Evolutionary conservation across 1,139 yeast species (phyloP), one percentile per base, ranked within the genome.

Genomic region (Meyerozyma sp.): DNA sequence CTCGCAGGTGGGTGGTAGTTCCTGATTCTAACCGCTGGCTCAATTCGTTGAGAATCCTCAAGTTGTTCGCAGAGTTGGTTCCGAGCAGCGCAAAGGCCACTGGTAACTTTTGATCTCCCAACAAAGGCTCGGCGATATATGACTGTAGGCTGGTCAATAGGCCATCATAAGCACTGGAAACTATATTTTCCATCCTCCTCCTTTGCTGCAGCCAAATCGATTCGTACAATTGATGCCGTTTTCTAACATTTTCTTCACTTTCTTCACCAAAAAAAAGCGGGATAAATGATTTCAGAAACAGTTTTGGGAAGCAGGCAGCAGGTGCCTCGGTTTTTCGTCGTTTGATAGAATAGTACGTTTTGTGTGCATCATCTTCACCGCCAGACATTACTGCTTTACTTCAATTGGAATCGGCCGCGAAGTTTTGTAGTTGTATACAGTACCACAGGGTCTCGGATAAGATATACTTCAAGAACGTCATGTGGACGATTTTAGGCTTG

Each of bases 51-150:
- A 79, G 54, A 18, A 80, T 70, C 27, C 77, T 61, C 11, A 70
- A 58, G 52, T 79, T 81, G 46, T 79, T 77, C n/a, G 84, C 77
- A 8, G 75, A 72, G 53, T 79, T 79, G 13, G 85, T 69, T 13
- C 82, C 79, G 43, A 81, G 64, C 46, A 71, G 72, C 5, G 81
- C 57, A 44, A 78, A 63, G 1, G 75, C 79, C 2, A 76, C 65
- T 3, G 65, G 65, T 8, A 77, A 49, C 45, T 66, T 66, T 11
- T 48, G 48, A 10, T 48, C 40, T 11, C 43, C 25, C 2, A 56
- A 54, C 50, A 37, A 44, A 21, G 50, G 46, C 7, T 49, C 42
- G 23, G 46, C 48, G 21, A 75, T 55, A 49, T 67, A 73, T 9
- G 49, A 45, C 14, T 58, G 46, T 39, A 76, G 55, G 18, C 62